Conservation (phyloP, 2,329 filamentous ascomycete genomes). For the Fusarium falciforme region DNA sequence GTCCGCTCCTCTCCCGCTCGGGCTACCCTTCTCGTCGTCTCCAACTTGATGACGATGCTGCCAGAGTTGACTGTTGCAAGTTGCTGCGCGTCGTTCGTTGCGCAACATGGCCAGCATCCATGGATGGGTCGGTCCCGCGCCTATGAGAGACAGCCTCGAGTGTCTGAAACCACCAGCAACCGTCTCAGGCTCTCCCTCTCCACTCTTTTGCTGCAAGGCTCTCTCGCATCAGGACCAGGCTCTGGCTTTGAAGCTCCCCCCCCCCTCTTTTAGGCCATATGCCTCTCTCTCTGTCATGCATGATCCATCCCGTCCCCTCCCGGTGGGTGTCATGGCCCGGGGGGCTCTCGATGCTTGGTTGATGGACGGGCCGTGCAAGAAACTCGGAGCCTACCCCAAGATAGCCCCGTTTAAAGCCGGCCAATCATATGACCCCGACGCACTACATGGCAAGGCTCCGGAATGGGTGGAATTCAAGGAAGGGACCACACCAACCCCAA, state of each 20-base stretch:
- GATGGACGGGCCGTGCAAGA: conserved; percentile 34
- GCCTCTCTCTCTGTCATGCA: conserved; percentile 33
- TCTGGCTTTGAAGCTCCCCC: neutral
- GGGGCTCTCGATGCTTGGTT: conserved; percentile 25
- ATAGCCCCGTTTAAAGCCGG: conserved; percentile 26
- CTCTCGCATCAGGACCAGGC: neutral
- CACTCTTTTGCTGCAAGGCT: conserved; percentile 13
- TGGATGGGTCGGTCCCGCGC: conserved; percentile 1
- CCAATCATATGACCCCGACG: conserved; percentile 50
- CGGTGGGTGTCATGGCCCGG: conserved; percentile 20
- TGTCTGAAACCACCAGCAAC: conserved; percentile 26
- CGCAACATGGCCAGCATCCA: conserved; percentile 3
- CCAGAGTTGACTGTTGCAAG: neutral
- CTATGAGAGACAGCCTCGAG: conserved; percentile 22
- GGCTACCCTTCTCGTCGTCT: neutral
- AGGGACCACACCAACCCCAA: conserved; percentile 40
- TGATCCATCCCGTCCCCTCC: conserved; percentile 36
- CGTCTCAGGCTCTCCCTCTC: conserved; percentile 23
- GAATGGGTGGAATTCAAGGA: conserved; percentile 33
- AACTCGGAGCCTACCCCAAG: conserved; percentile 27
- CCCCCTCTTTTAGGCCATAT: conserved; percentile 23
- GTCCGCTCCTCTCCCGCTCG: conserved; percentile 25
- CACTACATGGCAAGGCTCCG: conserved; percentile 29
- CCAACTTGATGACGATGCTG: neutral
- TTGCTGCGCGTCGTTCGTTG: neutral